Conservation (phyloP, 2,329 filamentous ascomycete species). For the Colletotrichum sp. region DNA sequence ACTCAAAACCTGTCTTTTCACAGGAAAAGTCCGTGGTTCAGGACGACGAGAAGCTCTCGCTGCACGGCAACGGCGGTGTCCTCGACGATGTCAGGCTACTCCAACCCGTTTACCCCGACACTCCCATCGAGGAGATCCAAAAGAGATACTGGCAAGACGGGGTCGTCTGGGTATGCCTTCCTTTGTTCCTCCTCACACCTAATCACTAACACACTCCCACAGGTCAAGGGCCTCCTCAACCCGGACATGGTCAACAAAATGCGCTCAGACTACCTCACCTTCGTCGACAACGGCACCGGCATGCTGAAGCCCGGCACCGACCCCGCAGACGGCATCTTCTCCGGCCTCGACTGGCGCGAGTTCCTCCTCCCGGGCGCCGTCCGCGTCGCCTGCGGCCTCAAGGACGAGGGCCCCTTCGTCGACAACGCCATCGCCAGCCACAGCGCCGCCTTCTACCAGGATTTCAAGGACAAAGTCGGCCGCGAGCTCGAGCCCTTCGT, state of each 20-base stretch:
- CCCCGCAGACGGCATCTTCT: not conserved
- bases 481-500: not conserved
- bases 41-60: not conserved
- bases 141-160: not conserved
- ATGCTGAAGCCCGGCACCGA: not conserved
- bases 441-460: not conserved
- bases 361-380: not conserved
- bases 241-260: not conserved
- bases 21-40: not conserved
- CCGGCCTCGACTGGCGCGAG: not conserved
- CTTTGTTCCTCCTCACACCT: too few relatives aligned
- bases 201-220: fast-evolving
- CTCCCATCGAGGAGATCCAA: not conserved
- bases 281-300: not conserved
- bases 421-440: not conserved
- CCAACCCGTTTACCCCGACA: not conserved
- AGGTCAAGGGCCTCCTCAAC: not conserved
- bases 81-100: not conserved
- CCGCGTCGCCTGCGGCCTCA: not conserved
- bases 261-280: not conserved
- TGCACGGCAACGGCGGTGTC: not conserved
- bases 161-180: not conserved
- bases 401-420: not conserved
- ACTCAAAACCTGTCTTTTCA: not conserved
- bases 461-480: not conserved